Conservation (phyloP, 1,284 basidiomycete genomes). For the Sphaerobolus stellatus region DNA sequence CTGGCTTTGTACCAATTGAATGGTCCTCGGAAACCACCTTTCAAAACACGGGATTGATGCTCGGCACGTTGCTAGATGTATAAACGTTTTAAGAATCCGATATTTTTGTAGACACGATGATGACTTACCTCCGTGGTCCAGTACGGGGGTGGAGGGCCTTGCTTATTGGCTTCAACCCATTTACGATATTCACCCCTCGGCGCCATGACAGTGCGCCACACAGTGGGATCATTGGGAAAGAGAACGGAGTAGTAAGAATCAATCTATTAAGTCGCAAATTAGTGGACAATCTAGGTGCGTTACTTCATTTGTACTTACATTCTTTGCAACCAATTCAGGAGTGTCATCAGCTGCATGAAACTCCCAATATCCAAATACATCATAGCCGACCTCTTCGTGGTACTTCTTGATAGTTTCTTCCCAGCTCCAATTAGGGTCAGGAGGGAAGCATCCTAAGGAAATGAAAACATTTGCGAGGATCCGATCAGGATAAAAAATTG, state of each 20-base stretch:
- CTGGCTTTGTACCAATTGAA: slow-evolving; percentile 20
- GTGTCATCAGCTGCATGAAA: no score
- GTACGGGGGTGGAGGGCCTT: background rate
- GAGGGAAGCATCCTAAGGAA: slow-evolving; percentile 37
- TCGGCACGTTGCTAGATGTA: background rate
- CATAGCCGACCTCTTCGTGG: slow-evolving; percentile 30
- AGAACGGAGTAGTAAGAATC: slow-evolving; percentile 32
- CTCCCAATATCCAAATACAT: slow-evolving; percentile 41
- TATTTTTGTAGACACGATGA: background rate
- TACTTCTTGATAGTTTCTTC: slow-evolving; percentile 23
- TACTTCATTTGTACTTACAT: slow-evolving; percentile 20
- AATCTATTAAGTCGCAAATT: slow-evolving; percentile 11
- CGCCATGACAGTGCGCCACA: slow-evolving; percentile 34
- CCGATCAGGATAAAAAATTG: slow-evolving; percentile 37
- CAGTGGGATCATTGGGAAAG: slow-evolving; percentile 26
- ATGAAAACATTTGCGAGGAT: slow-evolving; percentile 45
- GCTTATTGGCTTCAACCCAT: slow-evolving; percentile 23
- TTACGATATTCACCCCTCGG: slow-evolving; percentile 21
- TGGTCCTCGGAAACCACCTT: slow-evolving; percentile 20
- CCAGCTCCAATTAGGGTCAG: slow-evolving; percentile 27
- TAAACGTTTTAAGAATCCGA: slow-evolving; percentile 4
- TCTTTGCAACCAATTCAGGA: slow-evolving; percentile 30
- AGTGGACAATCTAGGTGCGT: background rate
- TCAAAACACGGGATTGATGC: slow-evolving; percentile 3
- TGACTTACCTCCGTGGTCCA: slow-evolving; percentile 4